A percentile compares a stretch with the other conserved stretches of the same genome.
phyloP scores from a whole-genome alignment of 306 rosid species.

The Castanea sativa region DNA sequence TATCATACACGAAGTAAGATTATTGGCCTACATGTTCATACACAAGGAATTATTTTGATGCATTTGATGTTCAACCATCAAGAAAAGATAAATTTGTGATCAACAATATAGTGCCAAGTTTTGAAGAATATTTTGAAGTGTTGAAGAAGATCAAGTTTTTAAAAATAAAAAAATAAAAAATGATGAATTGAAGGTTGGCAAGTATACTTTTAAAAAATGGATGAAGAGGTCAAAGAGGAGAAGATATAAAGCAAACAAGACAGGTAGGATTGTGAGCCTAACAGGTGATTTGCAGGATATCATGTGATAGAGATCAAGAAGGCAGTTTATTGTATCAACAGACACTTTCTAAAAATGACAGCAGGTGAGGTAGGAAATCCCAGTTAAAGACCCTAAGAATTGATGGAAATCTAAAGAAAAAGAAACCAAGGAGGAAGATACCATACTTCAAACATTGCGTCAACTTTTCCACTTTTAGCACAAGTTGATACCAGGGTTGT shows the following conservation, averaged over 20 bases:
- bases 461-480: conserved; percentile 92
- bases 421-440: conserved; percentile 34
- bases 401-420: conserved; percentile 14
- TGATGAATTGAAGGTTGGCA: no score
- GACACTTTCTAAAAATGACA: background rate
- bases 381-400: background rate
- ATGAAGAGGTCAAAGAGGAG: no score
- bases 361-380: background rate
- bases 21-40: no score
- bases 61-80: no score
- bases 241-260: background rate
- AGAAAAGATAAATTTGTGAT: no score
- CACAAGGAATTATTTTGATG: no score
- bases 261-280: background rate
- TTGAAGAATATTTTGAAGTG: no score
- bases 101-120: no score
- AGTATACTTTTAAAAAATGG: no score
- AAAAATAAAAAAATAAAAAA: no score
- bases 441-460: conserved; percentile 87
- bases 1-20: no score
- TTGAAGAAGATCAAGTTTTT: no score
- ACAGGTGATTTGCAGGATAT: background rate
- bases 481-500: conserved; percentile 94
- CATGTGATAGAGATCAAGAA: background rate
- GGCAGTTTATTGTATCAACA: background rate